Evolutionary conservation across 179 eudicot genomes (phyloP).

Genomic region (Corrigiola litoralis): DNA sequence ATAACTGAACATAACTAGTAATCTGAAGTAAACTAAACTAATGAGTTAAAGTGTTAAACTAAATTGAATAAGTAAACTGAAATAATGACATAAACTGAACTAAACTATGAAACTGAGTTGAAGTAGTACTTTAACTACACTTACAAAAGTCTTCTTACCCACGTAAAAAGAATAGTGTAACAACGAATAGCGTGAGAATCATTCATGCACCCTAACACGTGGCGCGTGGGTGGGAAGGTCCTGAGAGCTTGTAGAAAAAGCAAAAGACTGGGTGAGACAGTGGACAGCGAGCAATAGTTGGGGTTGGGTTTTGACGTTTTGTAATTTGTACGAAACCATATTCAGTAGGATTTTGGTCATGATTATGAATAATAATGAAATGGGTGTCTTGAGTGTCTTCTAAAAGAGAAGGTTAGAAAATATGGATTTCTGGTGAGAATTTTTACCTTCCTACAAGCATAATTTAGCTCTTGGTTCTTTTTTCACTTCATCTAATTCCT

Average conservation of each 20-base stretch:
- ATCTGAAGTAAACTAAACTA: no score
- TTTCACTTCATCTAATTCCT: not conserved
- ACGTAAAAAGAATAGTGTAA: no score
- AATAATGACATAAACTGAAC: no score
- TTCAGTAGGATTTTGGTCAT: not conserved
- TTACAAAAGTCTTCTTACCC: no score
- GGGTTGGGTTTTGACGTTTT: slow-evolving; percentile 5
- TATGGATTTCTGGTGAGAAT: slow-evolving; percentile 12
- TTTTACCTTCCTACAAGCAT: no score
- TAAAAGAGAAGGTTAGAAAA: slow-evolving; percentile 5
- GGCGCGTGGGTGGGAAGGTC: slow-evolving; percentile 1
- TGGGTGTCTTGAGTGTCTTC: slow-evolving; percentile 17
- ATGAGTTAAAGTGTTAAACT: no score
- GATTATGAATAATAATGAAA: slow-evolving; percentile 7
- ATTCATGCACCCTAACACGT: not conserved
- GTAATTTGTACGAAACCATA: slow-evolving; percentile 26
- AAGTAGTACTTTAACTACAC: no score
- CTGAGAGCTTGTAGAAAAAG: slow-evolving; percentile 6
- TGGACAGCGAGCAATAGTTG: not conserved
- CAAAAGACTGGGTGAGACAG: not conserved
- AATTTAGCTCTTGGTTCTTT: no score
- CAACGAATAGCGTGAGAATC: no score
- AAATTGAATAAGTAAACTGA: no score
- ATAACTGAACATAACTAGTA: no score
- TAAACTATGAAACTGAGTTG: no score